Evolutionary conservation across 768 basidiomycete genomes (phyloP).

Genomic region (Ramaria rubella): DNA sequence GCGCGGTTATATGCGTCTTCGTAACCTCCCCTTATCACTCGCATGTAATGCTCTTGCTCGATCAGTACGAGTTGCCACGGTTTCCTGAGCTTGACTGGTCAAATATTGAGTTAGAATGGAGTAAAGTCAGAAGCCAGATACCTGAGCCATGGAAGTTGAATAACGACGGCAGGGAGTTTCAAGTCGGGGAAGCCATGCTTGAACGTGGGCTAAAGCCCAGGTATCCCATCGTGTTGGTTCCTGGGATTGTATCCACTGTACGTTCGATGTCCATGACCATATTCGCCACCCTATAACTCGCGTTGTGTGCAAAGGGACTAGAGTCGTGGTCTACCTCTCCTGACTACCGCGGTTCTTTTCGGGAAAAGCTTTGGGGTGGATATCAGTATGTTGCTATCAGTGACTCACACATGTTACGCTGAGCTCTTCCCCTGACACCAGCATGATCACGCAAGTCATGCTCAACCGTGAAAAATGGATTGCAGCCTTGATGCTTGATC

Average conservation of each 20-base stretch:
- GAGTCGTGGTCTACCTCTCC: slow-evolving; percentile 92
- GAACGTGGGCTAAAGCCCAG: slow-evolving; percentile 58
- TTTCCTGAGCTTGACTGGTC: slow-evolving; percentile 61
- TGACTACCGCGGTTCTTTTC: slow-evolving; percentile 82
- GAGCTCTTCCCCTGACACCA: slow-evolving; percentile 31
- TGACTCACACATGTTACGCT: neutral
- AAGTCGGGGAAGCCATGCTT: slow-evolving; percentile 64
- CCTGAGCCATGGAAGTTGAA: slow-evolving; percentile 81
- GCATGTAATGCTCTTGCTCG: slow-evolving; percentile 57
- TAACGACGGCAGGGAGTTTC: slow-evolving; percentile 74
- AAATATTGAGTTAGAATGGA: slow-evolving; percentile 67
- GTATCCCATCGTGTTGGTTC: slow-evolving; percentile 79
- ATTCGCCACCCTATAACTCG: neutral
- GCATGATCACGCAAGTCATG: slow-evolving; percentile 76
- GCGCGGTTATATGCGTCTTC: neutral
- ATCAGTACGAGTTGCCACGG: slow-evolving; percentile 57
- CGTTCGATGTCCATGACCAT: slow-evolving; percentile 16
- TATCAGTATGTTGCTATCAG: slow-evolving; percentile 12
- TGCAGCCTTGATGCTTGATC: slow-evolving; percentile 82
- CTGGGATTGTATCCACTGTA: slow-evolving; percentile 86
- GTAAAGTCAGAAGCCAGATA: slow-evolving; percentile 54
- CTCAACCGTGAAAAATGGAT: slow-evolving; percentile 90
- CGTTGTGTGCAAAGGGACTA: slow-evolving; percentile 48
- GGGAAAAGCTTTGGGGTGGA: slow-evolving; percentile 62
- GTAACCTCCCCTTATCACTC: slow-evolving; percentile 6